Evolutionary conservation across 352 stramenopile genomes (phyloP).

Genomic region (Globisporangium viniferum): DNA sequence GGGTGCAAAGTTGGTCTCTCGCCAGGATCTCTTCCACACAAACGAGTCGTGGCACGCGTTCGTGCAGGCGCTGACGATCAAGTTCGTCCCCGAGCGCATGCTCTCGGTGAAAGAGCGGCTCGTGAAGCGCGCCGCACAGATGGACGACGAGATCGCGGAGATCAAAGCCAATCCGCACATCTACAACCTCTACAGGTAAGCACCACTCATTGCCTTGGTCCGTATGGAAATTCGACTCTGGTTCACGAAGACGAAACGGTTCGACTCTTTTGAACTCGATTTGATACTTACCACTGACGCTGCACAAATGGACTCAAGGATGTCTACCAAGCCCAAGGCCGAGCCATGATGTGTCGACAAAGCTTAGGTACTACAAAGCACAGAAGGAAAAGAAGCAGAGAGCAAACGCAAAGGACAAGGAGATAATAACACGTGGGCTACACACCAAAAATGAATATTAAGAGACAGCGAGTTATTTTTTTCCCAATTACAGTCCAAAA

Average conservation of each 20-base stretch:
- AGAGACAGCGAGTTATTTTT: slow-evolving; percentile 13
- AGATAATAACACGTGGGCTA: neutral
- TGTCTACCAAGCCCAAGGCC: neutral
- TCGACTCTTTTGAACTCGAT: neutral
- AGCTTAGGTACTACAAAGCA: too few species aligned
- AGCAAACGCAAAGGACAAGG: neutral
- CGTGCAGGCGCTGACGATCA: slow-evolving; percentile 54
- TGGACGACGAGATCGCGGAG: slow-evolving; percentile 44
- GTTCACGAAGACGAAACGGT: neutral
- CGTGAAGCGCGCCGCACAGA: slow-evolving; percentile 39
- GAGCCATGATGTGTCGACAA: neutral
- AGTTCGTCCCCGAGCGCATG: slow-evolving; percentile 67
- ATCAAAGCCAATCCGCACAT: slow-evolving; percentile 62
- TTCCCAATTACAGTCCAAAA: slow-evolving; percentile 1
- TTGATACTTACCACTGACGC: slow-evolving; percentile 4
- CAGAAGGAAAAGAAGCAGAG: neutral
- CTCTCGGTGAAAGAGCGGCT: slow-evolving; percentile 62
- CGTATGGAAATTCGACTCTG: neutral
- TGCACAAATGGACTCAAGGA: neutral
- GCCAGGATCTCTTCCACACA: slow-evolving; percentile 33
- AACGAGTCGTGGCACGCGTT: slow-evolving; percentile 57
- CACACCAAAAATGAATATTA: slow-evolving; percentile 18
- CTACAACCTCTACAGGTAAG: slow-evolving; percentile 64
- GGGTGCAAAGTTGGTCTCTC: slow-evolving; percentile 19
- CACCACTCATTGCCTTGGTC: neutral